Percentiles rank a stretch among this genome's conserved stretches.
These are phyloP conservation scores for Pseudocercospora macadamiae DNA, from an alignment of 2,329 filamentous ascomycete species.

Conservation along the genomic window DNA sequence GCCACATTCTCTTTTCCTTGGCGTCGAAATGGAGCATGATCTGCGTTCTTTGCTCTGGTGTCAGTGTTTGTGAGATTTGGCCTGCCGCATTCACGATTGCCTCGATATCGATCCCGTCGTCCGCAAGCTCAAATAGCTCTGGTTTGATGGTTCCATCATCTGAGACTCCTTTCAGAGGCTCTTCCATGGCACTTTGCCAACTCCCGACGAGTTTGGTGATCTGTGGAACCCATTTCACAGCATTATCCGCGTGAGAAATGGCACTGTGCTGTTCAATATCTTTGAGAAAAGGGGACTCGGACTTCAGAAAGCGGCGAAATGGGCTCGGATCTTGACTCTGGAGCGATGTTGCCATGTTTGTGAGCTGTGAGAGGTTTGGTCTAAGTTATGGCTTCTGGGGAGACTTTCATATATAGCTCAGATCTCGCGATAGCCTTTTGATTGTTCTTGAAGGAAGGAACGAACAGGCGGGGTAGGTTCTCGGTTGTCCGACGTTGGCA, in stretches of 20 bases:
- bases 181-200: background rate
- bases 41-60: background rate
- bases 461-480: no score
- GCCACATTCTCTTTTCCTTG: background rate
- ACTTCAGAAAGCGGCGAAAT: background rate
- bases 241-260: conserved; percentile 2
- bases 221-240: background rate
- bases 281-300: background rate
- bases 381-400: no score
- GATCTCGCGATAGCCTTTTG: no score
- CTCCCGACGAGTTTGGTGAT: background rate
- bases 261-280: background rate
- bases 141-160: background rate
- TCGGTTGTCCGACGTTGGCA: no score
- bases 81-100: background rate
- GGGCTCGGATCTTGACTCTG: background rate
- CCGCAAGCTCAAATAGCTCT: background rate
- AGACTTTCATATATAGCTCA: no score
- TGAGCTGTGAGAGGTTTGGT: no score
- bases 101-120: background rate
- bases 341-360: no score
- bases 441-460: no score
- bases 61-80: background rate
- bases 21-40: background rate
- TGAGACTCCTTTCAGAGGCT: background rate